These are phyloP conservation scores for Solanum corneliomulleri DNA, from an alignment of 257 asterid species.

Conservation along the genomic window DNA sequence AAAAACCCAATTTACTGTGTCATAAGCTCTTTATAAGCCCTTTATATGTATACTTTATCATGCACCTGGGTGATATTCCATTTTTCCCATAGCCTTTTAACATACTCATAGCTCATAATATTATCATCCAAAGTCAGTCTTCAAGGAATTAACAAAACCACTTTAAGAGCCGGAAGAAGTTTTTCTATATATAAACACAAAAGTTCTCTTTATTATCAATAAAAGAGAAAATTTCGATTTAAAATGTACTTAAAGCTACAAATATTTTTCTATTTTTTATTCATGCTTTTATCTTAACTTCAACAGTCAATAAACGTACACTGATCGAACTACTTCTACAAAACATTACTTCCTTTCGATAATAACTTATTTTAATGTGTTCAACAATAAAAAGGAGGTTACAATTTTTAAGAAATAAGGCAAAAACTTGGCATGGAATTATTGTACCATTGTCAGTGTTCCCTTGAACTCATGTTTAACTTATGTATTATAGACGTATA, in stretches of 20 bases:
- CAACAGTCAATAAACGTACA: background rate
- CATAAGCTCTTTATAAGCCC: background rate
- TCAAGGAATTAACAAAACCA: background rate
- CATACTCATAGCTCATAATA: background rate
- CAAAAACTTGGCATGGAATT: background rate
- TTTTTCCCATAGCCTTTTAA: background rate
- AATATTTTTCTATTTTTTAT: too few relatives aligned
- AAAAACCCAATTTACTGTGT: background rate
- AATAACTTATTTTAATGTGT: background rate
- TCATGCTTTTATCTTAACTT: background rate
- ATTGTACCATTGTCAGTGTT: background rate
- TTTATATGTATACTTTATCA: background rate
- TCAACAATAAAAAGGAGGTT: background rate
- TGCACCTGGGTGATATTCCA: background rate
- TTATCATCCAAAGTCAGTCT: background rate
- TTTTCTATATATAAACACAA: background rate
- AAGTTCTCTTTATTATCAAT: background rate
- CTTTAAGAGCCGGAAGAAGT: background rate
- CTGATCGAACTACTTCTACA: background rate
- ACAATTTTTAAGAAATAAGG: background rate
- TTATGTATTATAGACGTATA: background rate
- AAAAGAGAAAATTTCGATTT: background rate
- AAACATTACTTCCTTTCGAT: background rate
- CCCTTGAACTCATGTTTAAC: background rate
- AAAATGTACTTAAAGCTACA: background rate